Evolutionary conservation across 257 asterid species (phyloP).

Genomic region (Solanum lycopersicoides): DNA sequence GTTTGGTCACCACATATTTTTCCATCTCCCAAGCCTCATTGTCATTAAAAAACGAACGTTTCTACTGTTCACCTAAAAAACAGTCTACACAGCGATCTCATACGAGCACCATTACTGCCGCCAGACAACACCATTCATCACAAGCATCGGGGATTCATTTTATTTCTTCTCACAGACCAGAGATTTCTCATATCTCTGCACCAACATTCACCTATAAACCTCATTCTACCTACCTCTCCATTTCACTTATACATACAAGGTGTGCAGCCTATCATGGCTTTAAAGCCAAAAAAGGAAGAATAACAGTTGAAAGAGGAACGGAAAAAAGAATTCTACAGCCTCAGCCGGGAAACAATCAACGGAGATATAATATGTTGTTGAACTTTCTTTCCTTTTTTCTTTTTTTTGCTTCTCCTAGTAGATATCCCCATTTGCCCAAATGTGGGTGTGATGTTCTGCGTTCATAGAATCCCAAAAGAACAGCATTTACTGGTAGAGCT

Average conservation of each 20-base stretch:
- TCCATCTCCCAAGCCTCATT: neutral
- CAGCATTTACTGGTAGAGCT: neutral
- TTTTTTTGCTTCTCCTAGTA: neutral
- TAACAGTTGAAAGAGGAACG: neutral
- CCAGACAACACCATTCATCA: neutral
- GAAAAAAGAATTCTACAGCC: neutral
- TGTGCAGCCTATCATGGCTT: neutral
- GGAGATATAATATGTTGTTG: neutral
- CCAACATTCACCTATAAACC: neutral
- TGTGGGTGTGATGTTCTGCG: neutral
- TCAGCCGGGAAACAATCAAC: neutral
- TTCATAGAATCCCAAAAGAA: neutral
- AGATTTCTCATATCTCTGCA: neutral
- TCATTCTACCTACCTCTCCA: neutral
- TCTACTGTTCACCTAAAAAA: neutral
- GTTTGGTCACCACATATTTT: neutral
- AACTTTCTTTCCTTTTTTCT: neutral
- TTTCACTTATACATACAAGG: neutral
- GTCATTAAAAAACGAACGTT: neutral
- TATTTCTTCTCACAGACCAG: neutral
- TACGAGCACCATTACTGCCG: neutral
- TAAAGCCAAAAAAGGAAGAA: neutral
- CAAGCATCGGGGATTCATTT: neutral
- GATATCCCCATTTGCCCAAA: neutral
- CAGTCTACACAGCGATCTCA: neutral